Evolutionary conservation across 352 stramenopile species (phyloP).

Genomic region (Pythium brachiatum): DNA sequence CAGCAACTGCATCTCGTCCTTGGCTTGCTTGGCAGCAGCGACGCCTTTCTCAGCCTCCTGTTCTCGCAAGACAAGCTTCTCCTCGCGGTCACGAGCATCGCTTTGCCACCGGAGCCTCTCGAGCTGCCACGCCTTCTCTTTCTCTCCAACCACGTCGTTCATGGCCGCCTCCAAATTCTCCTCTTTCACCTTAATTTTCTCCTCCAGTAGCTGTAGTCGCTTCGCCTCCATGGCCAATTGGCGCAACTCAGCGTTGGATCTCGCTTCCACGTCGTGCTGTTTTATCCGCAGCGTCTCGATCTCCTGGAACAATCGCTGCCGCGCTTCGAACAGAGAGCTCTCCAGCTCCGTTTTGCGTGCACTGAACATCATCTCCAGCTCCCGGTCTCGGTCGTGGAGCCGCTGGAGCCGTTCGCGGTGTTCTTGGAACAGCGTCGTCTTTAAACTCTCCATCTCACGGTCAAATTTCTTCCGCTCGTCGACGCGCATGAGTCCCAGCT

Average conservation of each 20-base stretch:
- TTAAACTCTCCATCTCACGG: conserved; percentile 46
- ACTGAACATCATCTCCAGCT: conserved; percentile 61
- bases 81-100: conserved; percentile 26
- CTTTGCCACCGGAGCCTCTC: conserved; percentile 33
- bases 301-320: conserved; percentile 63
- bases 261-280: conserved; percentile 47
- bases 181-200: conserved; percentile 44
- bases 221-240: conserved; percentile 46
- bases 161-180: conserved; percentile 43
- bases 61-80: conserved; percentile 36
- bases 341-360: conserved; percentile 51
- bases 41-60: conserved; percentile 5
- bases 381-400: conserved; percentile 52
- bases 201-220: conserved; percentile 45
- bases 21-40: conserved; percentile 3
- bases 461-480: conserved; percentile 59
- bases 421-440: conserved; percentile 43
- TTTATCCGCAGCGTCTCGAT: conserved; percentile 58
- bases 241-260: conserved; percentile 43
- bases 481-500: conserved; percentile 52
- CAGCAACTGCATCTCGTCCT: conserved; percentile 10
- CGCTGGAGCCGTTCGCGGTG: conserved; percentile 41
- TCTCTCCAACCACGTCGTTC: conserved; percentile 39
- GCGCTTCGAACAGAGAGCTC: conserved; percentile 58
- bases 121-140: conserved; percentile 46